phyloP scores from a whole-genome alignment of 169 alveolate species.

The Eimeria falciformis region DNA sequence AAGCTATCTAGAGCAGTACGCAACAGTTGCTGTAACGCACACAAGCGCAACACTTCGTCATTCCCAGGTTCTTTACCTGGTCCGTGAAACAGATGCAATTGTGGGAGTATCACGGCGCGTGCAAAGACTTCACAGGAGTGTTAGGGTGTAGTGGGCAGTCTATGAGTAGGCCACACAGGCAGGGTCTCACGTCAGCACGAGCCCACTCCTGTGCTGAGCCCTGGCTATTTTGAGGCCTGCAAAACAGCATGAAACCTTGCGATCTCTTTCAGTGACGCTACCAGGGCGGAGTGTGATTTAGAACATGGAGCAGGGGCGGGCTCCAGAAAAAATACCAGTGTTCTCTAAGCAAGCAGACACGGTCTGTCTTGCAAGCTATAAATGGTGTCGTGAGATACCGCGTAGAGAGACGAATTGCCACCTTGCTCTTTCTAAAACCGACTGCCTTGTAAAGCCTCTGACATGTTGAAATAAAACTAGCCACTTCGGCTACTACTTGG shows the following conservation, averaged over 20 bases:
- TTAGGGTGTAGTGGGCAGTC: not conserved
- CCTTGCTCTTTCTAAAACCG: slow-evolving; percentile 8
- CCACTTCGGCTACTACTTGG: slow-evolving; percentile 43
- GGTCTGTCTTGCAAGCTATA: too few species aligned
- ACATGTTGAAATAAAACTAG: slow-evolving; percentile 30
- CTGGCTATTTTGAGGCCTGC: slow-evolving; percentile 55
- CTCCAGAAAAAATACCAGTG: too few species aligned
- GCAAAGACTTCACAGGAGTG: not conserved
- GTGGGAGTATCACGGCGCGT: not conserved
- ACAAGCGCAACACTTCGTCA: not conserved
- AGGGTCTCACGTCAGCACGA: slow-evolving; percentile 33
- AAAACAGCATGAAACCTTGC: not conserved
- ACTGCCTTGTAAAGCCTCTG: slow-evolving; percentile 27
- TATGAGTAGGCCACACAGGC: not conserved
- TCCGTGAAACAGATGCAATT: not conserved
- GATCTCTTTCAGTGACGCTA: too few species aligned
- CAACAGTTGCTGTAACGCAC: slow-evolving; percentile 30
- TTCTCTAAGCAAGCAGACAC: too few species aligned
- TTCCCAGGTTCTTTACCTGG: not conserved
- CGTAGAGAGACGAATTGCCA: slow-evolving; percentile 45
- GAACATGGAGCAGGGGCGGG: too few species aligned
- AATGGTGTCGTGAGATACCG: not conserved
- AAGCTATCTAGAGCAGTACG: slow-evolving; percentile 41
- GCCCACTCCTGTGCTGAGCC: slow-evolving; percentile 70
- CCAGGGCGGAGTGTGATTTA: too few species aligned